Evolutionary conservation across 257 asterid species (phyloP).

Genomic region (Solanum sitiens): DNA sequence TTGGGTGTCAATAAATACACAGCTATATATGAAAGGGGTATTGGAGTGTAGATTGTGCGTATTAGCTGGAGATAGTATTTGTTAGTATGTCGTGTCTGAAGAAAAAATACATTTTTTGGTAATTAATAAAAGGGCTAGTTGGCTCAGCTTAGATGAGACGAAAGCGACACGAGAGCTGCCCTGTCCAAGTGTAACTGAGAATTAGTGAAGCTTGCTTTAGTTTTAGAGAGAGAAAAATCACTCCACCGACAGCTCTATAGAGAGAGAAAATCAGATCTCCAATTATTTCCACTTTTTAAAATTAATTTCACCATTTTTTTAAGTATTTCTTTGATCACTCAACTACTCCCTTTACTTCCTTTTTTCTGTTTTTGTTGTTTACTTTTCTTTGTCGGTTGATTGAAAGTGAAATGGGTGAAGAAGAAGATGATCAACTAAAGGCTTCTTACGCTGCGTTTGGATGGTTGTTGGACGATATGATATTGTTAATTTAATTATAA

Average conservation of each 20-base stretch:
- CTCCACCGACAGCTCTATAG: constrained; percentile 8
- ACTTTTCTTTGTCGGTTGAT: not conserved
- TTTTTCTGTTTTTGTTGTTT: not conserved
- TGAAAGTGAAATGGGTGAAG: not conserved
- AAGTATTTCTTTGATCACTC: not conserved
- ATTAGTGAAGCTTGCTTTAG: constrained; percentile 28
- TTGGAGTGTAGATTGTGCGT: constrained; percentile 3
- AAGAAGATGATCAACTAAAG: not conserved
- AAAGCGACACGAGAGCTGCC: constrained; percentile 40
- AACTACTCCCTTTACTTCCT: not conserved
- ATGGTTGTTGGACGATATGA: not conserved
- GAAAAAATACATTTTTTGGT: not conserved
- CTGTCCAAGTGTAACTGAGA: not conserved
- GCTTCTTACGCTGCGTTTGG: not conserved
- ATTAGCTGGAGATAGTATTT: constrained; percentile 18
- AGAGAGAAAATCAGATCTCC: not conserved
- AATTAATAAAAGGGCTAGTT: not conserved
- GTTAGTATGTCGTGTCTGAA: not conserved
- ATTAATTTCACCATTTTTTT: not conserved
- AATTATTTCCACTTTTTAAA: not conserved
- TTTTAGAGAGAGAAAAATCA: not conserved
- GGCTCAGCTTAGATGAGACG: constrained; percentile 30
- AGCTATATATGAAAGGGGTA: not conserved
- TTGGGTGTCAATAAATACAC: not conserved
- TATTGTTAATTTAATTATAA: too few relatives aligned